phyloP scores from a whole-genome alignment of 495 filamentous ascomycete genomes.

The Tuber umbilicatum region DNA sequence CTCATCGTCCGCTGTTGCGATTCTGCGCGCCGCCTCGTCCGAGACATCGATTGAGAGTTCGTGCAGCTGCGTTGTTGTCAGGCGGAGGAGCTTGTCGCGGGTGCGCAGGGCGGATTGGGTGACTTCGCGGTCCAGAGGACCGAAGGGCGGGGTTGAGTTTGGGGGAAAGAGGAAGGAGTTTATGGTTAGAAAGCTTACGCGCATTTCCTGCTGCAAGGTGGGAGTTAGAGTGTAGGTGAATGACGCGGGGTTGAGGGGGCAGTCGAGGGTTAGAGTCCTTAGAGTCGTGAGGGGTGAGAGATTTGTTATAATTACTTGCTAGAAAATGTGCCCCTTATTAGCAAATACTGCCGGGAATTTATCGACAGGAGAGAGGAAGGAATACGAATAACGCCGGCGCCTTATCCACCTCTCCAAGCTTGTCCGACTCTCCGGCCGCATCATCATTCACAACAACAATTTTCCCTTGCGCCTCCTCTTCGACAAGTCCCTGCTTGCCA shows the following conservation, averaged over 20 bases:
- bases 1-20: background rate
- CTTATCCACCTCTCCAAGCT: background rate
- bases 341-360: background rate
- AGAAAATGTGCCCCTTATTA: background rate
- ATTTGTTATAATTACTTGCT: slow-evolving; percentile 6
- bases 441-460: background rate
- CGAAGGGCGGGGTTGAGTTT: background rate
- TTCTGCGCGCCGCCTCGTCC: slow-evolving; percentile 12
- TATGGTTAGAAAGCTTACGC: background rate
- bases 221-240: slow-evolving; percentile 10
- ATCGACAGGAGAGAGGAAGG: background rate
- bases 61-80: background rate
- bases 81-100: slow-evolving; percentile 3
- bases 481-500: background rate
- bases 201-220: background rate
- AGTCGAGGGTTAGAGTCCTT: slow-evolving; percentile 13
- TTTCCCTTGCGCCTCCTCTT: background rate
- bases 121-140: background rate
- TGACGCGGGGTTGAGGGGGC: slow-evolving; percentile 12
- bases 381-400: background rate
- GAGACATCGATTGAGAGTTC: slow-evolving; percentile 9
- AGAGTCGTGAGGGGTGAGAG: slow-evolving; percentile 12
- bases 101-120: background rate
- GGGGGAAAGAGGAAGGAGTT: background rate
- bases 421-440: background rate